phyloP scores from a whole-genome alignment of 768 basidiomycete genomes.

The Chlorophyllum brunneum region DNA sequence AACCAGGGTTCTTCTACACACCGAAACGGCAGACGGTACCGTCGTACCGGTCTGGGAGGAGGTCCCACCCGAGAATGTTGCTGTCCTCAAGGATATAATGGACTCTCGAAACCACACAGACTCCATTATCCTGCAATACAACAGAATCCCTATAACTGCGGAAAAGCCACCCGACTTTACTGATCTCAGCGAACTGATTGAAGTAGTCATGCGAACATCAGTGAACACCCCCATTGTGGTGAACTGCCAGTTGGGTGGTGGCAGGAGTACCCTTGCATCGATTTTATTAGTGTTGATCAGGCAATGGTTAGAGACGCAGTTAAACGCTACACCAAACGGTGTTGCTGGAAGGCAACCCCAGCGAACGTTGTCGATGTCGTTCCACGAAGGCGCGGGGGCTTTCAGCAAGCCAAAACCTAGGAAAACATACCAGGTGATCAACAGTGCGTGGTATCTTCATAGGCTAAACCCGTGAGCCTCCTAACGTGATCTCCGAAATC shows the following conservation, averaged over 20 bases:
- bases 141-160: constrained; percentile 89
- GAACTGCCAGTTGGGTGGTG: constrained; percentile 93
- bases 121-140: constrained; percentile 69
- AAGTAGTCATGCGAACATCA: constrained; percentile 68
- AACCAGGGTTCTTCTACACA: constrained; percentile 77
- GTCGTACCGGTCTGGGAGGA: constrained; percentile 96
- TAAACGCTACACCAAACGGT: constrained; percentile 27
- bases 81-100: constrained; percentile 90
- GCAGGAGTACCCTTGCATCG: constrained; percentile 88
- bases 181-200: constrained; percentile 74
- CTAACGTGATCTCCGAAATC: constrained; percentile 24
- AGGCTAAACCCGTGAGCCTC: background rate
- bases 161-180: constrained; percentile 77
- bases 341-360: constrained; percentile 23
- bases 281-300: constrained; percentile 81
- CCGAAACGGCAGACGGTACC: constrained; percentile 81
- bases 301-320: constrained; percentile 65
- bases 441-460: constrained; percentile 4
- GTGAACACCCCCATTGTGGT: constrained; percentile 80
- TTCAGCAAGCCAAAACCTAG: constrained; percentile 21
- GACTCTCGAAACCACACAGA: constrained; percentile 40
- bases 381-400: constrained; percentile 17
- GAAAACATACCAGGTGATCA: constrained; percentile 1
- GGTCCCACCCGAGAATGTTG: constrained; percentile 64
- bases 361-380: constrained; percentile 45